Evolutionary conservation across 768 basidiomycete species (phyloP).

Genomic region (Boletus edulis): DNA sequence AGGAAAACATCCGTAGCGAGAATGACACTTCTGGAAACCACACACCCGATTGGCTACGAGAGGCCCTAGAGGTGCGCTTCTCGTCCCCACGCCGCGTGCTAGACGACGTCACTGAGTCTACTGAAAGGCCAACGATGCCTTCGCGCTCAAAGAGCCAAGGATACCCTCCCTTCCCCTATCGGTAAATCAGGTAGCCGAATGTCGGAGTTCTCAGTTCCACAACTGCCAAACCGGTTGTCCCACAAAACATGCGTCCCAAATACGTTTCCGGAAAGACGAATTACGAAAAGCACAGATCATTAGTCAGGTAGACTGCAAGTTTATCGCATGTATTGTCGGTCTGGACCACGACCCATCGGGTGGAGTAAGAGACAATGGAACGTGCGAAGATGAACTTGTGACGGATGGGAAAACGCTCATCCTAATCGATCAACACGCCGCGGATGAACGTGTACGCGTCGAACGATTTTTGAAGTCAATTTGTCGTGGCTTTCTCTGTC

Average conservation of each 20-base stretch:
- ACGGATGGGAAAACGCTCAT: slow-evolving; percentile 45
- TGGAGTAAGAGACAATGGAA: slow-evolving; percentile 12
- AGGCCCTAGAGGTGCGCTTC: slow-evolving; percentile 52
- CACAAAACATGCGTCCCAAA: slow-evolving; percentile 18
- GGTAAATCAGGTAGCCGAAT: slow-evolving; percentile 10
- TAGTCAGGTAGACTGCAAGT: slow-evolving; percentile 88
- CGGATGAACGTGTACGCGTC: slow-evolving; percentile 93
- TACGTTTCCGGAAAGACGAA: slow-evolving; percentile 49
- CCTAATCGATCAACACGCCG: slow-evolving; percentile 95
- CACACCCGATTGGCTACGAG: slow-evolving; percentile 62
- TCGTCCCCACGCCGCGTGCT: slow-evolving; percentile 8
- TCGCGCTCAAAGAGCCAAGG: slow-evolving; percentile 44
- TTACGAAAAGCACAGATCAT: slow-evolving; percentile 61
- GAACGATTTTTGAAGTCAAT: slow-evolving; percentile 75
- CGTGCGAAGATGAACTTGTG: slow-evolving; percentile 13
- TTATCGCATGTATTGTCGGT: slow-evolving; percentile 70
- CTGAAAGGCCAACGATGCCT: slow-evolving; percentile 55
- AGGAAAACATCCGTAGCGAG: neutral
- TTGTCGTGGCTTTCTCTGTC: slow-evolving; percentile 62
- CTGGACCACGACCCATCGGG: slow-evolving; percentile 17
- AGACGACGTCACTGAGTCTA: slow-evolving; percentile 7
- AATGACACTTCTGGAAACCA: slow-evolving; percentile 13
- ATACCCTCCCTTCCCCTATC: slow-evolving; percentile 38
- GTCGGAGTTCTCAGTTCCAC: slow-evolving; percentile 5
- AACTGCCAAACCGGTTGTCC: slow-evolving; percentile 13